Evolutionary conservation across 139 green algal genomes (phyloP), one percentile per base, ranked within the genome.

Genomic region (Mesostigma viride): DNA sequence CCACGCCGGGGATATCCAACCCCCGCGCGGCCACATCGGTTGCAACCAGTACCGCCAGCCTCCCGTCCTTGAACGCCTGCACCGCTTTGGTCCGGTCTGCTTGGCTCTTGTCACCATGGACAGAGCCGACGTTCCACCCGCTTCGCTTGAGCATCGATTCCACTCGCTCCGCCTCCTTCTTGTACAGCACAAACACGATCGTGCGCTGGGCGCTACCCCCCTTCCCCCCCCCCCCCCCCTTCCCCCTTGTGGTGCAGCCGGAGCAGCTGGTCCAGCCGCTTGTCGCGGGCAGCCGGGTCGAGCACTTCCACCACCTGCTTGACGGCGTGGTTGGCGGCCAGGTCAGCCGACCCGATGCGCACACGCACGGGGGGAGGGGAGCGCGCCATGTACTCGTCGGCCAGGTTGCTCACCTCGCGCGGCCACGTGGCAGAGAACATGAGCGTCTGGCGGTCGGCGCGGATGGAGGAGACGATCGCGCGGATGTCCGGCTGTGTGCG

Each of bases 361-460:
- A 60, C 51, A 30, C 5, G n/a, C 6, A 5, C 20, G 51, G 51
- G 26, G 14, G n/a, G 22, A 27, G n/a, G 26, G 51, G n/a, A 60
- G 51, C 4, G 51, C 14, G 51, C 6, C 78, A 97, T 68, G 79
- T 95, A 97, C 62, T 94, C 83, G 31, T 77, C 67, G 11, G 90
- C 90, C 60, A 98, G 83, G 76, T 89, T 85, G 78, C 90, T 83
- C 53, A 98, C 85, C 34, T 76, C 79, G 3, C 67, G 64, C 32
- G 92, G 92, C 90, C 90, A 98, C 1, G 92, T 98, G 67, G 92
- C 92, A 31, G 64, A 85, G 75, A 98, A 97, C 89, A 98, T 96
- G 62, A 95, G 79, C 6, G 92, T 98, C 73, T 97, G 90, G 0
- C 92, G 71, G 73, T 94, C 90, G 3, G 86, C 75, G 3, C 31